phyloP scores from a whole-genome alignment of 805 yeast species.

The Starmerella bombicola region DNA sequence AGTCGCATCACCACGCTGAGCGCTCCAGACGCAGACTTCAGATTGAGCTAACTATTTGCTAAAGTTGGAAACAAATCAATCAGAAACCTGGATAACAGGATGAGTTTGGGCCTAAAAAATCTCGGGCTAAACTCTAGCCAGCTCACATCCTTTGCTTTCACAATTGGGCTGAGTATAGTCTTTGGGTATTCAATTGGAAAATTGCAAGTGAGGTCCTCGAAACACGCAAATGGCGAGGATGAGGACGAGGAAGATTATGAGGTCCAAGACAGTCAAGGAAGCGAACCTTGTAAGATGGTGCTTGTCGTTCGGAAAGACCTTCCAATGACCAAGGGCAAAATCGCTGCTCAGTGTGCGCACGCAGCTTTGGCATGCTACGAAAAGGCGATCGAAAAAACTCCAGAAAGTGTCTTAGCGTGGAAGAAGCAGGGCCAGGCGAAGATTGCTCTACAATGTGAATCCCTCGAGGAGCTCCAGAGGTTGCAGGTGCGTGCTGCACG shows the following conservation, averaged over 20 bases:
- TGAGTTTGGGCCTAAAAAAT: too few species aligned
- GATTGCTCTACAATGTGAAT: slow-evolving; percentile 54
- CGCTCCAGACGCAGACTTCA: too few species aligned
- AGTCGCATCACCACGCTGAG: too few species aligned
- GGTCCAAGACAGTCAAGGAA: slow-evolving; percentile 7
- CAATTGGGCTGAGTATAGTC: too few species aligned
- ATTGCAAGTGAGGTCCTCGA: too few species aligned
- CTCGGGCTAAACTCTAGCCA: too few species aligned
- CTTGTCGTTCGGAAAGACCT: slow-evolving; percentile 78
- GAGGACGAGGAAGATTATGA: slow-evolving; percentile 13
- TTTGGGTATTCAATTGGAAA: too few species aligned
- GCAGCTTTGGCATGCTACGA: slow-evolving; percentile 90
- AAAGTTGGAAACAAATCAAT: too few species aligned
- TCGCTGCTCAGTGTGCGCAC: slow-evolving; percentile 95
- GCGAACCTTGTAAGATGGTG: slow-evolving; percentile 44
- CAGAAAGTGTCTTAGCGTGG: slow-evolving; percentile 64
- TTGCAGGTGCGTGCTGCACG: slow-evolving; percentile 72
- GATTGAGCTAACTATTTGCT: too few species aligned
- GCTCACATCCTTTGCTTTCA: too few species aligned
- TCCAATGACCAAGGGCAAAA: slow-evolving; percentile 87
- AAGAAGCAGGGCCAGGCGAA: slow-evolving; percentile 80
- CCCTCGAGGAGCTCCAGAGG: slow-evolving; percentile 58
- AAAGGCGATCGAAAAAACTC: slow-evolving; percentile 42
- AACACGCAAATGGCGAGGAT: slow-evolving; percentile 1
- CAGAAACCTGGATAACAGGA: too few species aligned